Evolutionary conservation across 2,329 filamentous ascomycete species (phyloP).

Genomic region (Paraconiothyrium brasiliense): DNA sequence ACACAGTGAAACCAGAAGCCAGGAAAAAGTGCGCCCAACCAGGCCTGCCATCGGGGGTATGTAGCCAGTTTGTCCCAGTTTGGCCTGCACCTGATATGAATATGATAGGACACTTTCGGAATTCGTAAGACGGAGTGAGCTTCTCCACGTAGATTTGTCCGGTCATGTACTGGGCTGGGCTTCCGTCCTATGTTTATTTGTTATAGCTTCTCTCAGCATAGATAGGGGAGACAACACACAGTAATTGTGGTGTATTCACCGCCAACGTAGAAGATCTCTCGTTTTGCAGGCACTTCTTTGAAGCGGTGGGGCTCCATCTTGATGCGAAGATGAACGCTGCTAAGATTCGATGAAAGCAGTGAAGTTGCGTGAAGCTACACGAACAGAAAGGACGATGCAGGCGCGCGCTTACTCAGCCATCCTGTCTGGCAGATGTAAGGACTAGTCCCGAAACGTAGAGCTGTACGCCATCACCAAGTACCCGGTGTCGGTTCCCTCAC

Average conservation of each 20-base stretch:
- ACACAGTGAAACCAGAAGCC: slow-evolving; percentile 57
- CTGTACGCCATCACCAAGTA: too few species aligned
- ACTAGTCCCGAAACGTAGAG: too few species aligned
- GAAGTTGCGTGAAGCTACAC: too few species aligned
- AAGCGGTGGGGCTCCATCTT: neutral
- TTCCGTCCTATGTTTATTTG: slow-evolving; percentile 14
- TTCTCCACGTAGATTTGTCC: slow-evolving; percentile 43
- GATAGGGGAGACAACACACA: neutral
- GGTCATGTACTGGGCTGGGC: slow-evolving; percentile 22
- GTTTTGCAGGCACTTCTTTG: slow-evolving; percentile 10
- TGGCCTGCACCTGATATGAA: slow-evolving; percentile 39
- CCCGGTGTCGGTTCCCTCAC: too few species aligned
- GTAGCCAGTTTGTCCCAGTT: slow-evolving; percentile 45
- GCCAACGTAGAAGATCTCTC: slow-evolving; percentile 37
- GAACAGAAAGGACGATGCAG: too few species aligned
- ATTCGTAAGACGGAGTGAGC: slow-evolving; percentile 22
- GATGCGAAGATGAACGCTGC: neutral
- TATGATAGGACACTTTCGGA: slow-evolving; percentile 30
- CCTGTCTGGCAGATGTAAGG: too few species aligned
- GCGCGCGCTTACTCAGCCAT: too few species aligned
- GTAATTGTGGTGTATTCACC: slow-evolving; percentile 28
- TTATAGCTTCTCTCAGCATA: slow-evolving; percentile 18
- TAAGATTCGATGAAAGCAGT: too few species aligned
- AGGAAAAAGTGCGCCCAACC: slow-evolving; percentile 63
- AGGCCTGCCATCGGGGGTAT: slow-evolving; percentile 59